These are phyloP conservation scores for Zopfochytrium polystomum DNA, from an alignment of 371 early-diverging fungal genomes.

Conservation along the genomic window DNA sequence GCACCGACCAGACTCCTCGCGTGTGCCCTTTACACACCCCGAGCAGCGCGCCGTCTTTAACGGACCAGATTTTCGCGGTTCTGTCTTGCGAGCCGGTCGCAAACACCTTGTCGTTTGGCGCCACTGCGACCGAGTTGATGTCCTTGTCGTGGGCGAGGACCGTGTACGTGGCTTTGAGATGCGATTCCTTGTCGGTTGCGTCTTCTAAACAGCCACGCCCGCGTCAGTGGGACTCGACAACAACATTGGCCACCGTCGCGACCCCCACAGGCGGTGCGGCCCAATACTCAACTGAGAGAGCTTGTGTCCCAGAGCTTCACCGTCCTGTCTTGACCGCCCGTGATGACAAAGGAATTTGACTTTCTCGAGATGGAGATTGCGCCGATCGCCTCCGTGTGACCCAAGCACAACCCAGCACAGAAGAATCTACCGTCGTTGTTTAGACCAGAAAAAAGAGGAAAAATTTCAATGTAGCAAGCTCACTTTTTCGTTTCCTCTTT, in stretches of 20 bases:
- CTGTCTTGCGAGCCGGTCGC: slow-evolving; percentile 98
- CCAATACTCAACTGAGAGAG: slow-evolving; percentile 6
- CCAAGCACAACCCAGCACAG: slow-evolving; percentile 71
- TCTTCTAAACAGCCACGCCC: neutral
- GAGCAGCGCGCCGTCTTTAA: slow-evolving; percentile 74
- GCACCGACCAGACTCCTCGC: slow-evolving; percentile 91
- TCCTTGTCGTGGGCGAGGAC: slow-evolving; percentile 97
- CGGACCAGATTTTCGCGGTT: slow-evolving; percentile 87
- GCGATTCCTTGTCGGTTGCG: slow-evolving; percentile 26
- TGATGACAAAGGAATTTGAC: slow-evolving; percentile 63
- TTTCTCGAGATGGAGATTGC: slow-evolving; percentile 71
- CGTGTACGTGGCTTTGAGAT: slow-evolving; percentile 72
- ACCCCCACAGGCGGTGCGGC: neutral
- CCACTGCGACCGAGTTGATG: slow-evolving; percentile 89
- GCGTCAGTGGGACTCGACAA: neutral
- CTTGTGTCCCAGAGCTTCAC: slow-evolving; percentile 85
- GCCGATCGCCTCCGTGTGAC: slow-evolving; percentile 89
- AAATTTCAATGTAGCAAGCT: neutral
- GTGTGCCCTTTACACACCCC: slow-evolving; percentile 90
- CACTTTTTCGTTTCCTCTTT: slow-evolving; percentile 20
- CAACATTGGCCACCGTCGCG: neutral
- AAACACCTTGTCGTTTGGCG: slow-evolving; percentile 89
- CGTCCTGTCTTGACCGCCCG: slow-evolving; percentile 90
- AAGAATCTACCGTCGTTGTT: slow-evolving; percentile 42
- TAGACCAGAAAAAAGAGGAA: slow-evolving; percentile 4